phyloP scores from a whole-genome alignment of 805 yeast genomes.

The Maudiozyma serrabonitensis region DNA sequence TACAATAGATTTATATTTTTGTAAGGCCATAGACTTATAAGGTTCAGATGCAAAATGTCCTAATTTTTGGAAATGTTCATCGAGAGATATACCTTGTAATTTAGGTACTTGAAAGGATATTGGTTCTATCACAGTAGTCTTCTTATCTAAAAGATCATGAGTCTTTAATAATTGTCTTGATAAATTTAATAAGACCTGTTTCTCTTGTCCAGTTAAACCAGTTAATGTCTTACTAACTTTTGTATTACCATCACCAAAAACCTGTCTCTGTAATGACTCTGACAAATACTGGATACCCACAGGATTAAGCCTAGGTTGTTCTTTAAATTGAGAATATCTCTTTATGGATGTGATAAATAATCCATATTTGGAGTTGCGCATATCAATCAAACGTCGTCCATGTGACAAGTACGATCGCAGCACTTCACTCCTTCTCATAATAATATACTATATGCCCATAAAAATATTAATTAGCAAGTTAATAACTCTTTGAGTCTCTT shows the following conservation, averaged over 20 bases:
- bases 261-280: constrained; percentile 42
- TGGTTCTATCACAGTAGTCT: constrained; percentile 53
- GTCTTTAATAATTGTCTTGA: constrained; percentile 49
- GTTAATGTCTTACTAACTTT: constrained; percentile 8
- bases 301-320: constrained; percentile 53
- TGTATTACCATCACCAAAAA: constrained; percentile 35
- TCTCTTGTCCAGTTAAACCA: constrained; percentile 13
- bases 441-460: too few relatives aligned
- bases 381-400: too few relatives aligned
- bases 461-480: too few relatives aligned
- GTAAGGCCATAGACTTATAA: constrained; percentile 42
- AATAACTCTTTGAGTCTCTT: too few relatives aligned
- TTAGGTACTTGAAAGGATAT: constrained; percentile 54
- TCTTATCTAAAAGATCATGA: constrained; percentile 67
- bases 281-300: constrained; percentile 78
- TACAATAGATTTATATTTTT: constrained; percentile 33
- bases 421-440: too few relatives aligned
- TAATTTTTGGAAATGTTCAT: constrained; percentile 73
- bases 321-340: constrained; percentile 11
- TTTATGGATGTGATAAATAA: too few relatives aligned
- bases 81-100: constrained; percentile 62
- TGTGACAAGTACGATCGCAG: too few relatives aligned
- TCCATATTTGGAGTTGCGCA: too few relatives aligned
- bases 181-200: constrained; percentile 35
- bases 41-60: constrained; percentile 54